Evolutionary conservation across 75 land plant genomes (phyloP).

Genomic region (Selaginella tamariscina): DNA sequence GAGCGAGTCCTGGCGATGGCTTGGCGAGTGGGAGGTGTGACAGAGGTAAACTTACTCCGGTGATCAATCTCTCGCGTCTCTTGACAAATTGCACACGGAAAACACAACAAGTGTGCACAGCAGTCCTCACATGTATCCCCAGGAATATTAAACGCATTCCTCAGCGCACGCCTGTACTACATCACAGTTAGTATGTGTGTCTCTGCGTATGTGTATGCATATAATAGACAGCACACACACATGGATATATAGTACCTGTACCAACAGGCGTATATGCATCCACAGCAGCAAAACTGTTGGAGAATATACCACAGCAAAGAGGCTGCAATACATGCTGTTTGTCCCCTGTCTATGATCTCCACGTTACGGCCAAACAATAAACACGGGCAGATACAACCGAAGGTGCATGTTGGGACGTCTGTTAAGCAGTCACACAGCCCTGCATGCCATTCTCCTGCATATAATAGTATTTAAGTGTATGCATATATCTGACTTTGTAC

Average conservation of each 20-base stretch:
- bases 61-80: background rate
- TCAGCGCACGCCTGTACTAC: too few species aligned
- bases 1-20: background rate
- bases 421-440: background rate
- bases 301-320: background rate
- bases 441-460: background rate
- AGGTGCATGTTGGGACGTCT: background rate
- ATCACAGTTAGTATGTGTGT: too few species aligned
- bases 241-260: background rate
- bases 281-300: background rate
- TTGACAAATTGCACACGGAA: background rate
- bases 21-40: background rate
- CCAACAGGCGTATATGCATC: background rate
- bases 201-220: too few species aligned
- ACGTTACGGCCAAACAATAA: background rate
- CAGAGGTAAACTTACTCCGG: background rate
- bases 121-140: background rate
- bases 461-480: too few species aligned
- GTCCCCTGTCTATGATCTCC: background rate
- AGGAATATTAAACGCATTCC: background rate
- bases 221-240: background rate
- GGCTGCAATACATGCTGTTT: background rate
- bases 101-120: background rate
- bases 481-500: too few species aligned
- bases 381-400: background rate